These are phyloP conservation scores for Marchantia polymorpha DNA, from an alignment of 225 moss, liverwort and hornwort genomes.

Conservation along the genomic window DNA sequence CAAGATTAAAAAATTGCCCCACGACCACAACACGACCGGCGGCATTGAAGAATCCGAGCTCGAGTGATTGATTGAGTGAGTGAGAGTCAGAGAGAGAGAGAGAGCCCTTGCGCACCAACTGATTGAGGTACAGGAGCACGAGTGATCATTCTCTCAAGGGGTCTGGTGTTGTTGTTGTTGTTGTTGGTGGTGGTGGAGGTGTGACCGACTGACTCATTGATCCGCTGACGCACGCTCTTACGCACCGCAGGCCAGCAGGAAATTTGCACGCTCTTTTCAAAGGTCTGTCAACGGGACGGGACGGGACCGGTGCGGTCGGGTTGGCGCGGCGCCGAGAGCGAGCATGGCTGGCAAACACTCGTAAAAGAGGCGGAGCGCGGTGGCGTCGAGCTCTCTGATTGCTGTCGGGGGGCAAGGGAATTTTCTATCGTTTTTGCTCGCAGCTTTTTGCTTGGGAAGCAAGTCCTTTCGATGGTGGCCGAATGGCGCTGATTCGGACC, in stretches of 20 bases:
- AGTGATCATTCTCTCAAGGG: neutral
- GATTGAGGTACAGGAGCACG: neutral
- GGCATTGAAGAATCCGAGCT: neutral
- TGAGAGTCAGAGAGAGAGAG: neutral
- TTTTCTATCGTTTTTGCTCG: neutral
- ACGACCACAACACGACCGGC: conserved; percentile 1
- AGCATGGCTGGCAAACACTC: conserved; percentile 3
- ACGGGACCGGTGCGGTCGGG: neutral
- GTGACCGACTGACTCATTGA: neutral
- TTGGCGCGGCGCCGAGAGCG: too few species aligned
- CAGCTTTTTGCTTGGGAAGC: neutral
- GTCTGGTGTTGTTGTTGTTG: neutral
- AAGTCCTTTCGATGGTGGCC: neutral
- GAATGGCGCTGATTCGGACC: neutral
- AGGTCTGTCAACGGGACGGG: neutral
- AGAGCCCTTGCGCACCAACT: neutral
- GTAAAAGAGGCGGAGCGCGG: neutral
- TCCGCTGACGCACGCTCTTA: neutral
- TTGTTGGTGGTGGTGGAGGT: neutral
- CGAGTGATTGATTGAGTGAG: neutral
- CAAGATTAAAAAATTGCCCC: neutral
- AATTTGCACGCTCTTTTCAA: neutral
- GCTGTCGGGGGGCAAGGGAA: neutral
- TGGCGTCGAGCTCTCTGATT: neutral
- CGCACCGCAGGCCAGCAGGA: neutral